A percentile compares a stretch with the other conserved stretches of the same genome.
Conservation (phyloP, 2,329 filamentous ascomycete species). For the Trichoderma cornu-damae region DNA sequence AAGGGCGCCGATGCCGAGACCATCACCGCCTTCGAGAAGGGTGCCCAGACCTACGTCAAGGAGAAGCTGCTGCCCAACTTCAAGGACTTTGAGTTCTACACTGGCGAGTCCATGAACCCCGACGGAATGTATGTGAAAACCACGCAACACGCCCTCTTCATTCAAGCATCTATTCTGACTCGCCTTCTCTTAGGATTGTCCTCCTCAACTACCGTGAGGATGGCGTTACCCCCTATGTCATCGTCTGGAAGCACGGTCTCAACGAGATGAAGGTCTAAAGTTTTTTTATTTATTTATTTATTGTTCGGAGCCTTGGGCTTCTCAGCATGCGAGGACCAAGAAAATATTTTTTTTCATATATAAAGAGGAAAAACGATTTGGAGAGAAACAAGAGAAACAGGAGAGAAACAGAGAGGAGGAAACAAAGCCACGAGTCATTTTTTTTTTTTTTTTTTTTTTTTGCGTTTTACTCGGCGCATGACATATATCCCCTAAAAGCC, state of each 20-base stretch:
- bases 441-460: conserved; percentile 16
- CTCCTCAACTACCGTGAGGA: conserved; percentile 98
- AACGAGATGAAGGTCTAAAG: conserved; percentile 87
- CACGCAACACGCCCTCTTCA: neutral
- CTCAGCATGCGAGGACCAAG: conserved; percentile 13
- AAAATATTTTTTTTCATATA: conserved; percentile 14
- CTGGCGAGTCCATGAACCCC: conserved; percentile 85
- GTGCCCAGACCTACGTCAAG: conserved; percentile 71
- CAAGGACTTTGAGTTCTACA: conserved; percentile 94
- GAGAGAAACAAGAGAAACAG: too few relatives aligned
- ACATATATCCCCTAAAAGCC: conserved; percentile 19
- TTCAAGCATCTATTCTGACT: neutral
- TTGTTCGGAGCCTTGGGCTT: conserved; percentile 6
- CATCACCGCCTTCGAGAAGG: conserved; percentile 73
- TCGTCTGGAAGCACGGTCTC: conserved; percentile 93
- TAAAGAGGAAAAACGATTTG: neutral
- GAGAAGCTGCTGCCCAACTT: conserved; percentile 76
- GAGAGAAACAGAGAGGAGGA: neutral
- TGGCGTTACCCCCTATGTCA: conserved; percentile 82
- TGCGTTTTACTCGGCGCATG: conserved; percentile 19
- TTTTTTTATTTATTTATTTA: conserved; percentile 3
- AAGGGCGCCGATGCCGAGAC: conserved; percentile 58
- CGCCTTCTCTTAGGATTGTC: conserved; percentile 56
- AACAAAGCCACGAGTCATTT: conserved; percentile 9
- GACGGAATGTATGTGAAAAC: conserved; percentile 74